Conservation (phyloP, 108 stramenopile genomes). For the Skeletonema tropicum region DNA sequence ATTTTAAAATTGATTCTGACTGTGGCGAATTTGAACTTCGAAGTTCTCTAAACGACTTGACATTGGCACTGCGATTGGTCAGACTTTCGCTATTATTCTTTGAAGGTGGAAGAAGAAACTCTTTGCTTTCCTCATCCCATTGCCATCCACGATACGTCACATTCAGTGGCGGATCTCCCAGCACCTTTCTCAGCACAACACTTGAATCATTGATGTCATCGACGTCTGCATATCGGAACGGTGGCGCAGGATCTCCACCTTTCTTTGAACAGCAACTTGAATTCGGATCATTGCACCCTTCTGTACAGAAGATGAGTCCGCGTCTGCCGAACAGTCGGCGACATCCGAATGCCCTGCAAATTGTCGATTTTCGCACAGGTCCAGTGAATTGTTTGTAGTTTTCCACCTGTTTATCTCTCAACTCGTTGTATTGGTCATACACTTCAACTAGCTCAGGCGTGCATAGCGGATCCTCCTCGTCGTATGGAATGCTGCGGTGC, state of each 20-base stretch:
- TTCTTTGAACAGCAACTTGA: slow-evolving; percentile 34
- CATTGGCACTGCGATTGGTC: not conserved
- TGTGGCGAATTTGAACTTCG: not conserved
- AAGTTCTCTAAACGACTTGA: not conserved
- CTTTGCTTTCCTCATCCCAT: slow-evolving; percentile 42
- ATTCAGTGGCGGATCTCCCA: slow-evolving; percentile 55
- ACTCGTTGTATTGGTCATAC: slow-evolving; percentile 35
- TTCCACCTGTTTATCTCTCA: slow-evolving; percentile 39
- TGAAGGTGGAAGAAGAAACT: slow-evolving; percentile 6
- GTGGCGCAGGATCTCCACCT: slow-evolving; percentile 52
- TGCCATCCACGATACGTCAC: slow-evolving; percentile 51
- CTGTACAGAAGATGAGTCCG: slow-evolving; percentile 56
- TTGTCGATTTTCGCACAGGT: slow-evolving; percentile 46
- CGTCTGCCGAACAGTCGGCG: slow-evolving; percentile 57
- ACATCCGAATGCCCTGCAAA: slow-evolving; percentile 42
- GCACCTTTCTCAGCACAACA: slow-evolving; percentile 34
- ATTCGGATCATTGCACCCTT: slow-evolving; percentile 39
- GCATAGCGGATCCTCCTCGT: slow-evolving; percentile 33
- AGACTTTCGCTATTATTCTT: not conserved
- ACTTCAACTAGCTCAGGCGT: slow-evolving; percentile 46
- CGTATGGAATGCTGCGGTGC: slow-evolving; percentile 41
- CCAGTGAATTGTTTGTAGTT: slow-evolving; percentile 46
- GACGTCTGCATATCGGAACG: slow-evolving; percentile 47
- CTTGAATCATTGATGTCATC: slow-evolving; percentile 63
- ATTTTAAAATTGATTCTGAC: not conserved